Conservation (phyloP, 73 alveolate genomes). For the Vitrella brassicaformis region DNA sequence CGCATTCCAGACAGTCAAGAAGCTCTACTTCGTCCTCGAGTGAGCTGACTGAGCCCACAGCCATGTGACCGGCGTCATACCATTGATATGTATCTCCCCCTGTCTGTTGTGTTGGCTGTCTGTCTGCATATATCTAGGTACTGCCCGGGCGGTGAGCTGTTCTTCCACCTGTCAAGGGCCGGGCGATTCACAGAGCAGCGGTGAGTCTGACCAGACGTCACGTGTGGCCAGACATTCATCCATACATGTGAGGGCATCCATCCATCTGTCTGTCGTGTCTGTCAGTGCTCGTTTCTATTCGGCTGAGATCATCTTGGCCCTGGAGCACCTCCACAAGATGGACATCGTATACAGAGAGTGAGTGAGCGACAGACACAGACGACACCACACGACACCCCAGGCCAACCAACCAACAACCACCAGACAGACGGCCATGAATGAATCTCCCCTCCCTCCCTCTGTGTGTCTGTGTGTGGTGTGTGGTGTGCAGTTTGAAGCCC, state of each 20-base stretch:
- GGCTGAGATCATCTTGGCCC: constrained; percentile 68
- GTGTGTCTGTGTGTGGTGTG: too few relatives aligned
- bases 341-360: constrained; percentile 72
- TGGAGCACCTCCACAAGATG: constrained; percentile 66
- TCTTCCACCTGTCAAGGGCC: constrained; percentile 73
- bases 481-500: too few relatives aligned
- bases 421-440: too few relatives aligned
- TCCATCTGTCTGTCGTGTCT: too few relatives aligned
- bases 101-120: background rate
- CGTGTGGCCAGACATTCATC: too few relatives aligned
- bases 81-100: background rate
- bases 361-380: too few relatives aligned
- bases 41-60: constrained; percentile 45
- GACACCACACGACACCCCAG: too few relatives aligned
- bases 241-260: too few relatives aligned
- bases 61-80: background rate
- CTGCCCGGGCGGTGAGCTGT: constrained; percentile 82
- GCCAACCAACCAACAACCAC: too few relatives aligned
- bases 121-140: background rate
- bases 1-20: constrained; percentile 76
- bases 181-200: constrained; percentile 78
- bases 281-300: constrained; percentile 70
- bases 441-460: too few relatives aligned
- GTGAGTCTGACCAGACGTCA: too few relatives aligned
- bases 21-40: constrained; percentile 74